Conservation (phyloP, 169 alveolate genomes). For the Babesia sp. region DNA sequence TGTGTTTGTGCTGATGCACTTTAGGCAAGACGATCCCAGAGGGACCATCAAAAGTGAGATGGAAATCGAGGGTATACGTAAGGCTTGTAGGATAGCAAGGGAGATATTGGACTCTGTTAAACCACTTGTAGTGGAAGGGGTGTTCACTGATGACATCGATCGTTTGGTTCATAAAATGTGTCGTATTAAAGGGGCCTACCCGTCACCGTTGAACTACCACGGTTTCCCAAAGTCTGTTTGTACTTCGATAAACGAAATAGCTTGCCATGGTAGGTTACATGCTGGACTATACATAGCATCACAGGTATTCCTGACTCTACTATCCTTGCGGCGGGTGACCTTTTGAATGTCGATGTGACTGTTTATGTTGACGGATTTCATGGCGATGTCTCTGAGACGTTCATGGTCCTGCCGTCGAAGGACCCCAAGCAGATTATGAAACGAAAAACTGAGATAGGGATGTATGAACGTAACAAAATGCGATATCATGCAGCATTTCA, state of each 20-base stretch:
- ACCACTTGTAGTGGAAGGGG: constrained; percentile 68
- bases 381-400: constrained; percentile 78
- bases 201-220: constrained; percentile 74
- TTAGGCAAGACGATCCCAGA: constrained; percentile 48
- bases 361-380: constrained; percentile 70
- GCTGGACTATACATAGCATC: not conserved
- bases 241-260: constrained; percentile 71
- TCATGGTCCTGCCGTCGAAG: constrained; percentile 62
- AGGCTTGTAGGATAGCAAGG: constrained; percentile 70
- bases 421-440: constrained; percentile 8
- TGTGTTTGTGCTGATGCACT: not conserved
- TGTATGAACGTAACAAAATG: constrained; percentile 59
- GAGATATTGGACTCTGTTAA: constrained; percentile 69
- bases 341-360: constrained; percentile 72
- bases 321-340: constrained; percentile 70
- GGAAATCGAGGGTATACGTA: constrained; percentile 68
- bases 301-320: constrained; percentile 73
- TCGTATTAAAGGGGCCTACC: constrained; percentile 66
- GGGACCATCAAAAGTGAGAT: constrained; percentile 59
- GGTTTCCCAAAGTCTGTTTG: constrained; percentile 75
- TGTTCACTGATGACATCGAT: constrained; percentile 73
- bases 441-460: constrained; percentile 33
- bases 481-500: constrained; percentile 18
- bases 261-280: constrained; percentile 63
- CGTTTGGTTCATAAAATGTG: constrained; percentile 65